Percentiles rank a stretch among this genome's conserved stretches.
Evolutionary conservation across 176 grass and related monocot genomes (phyloP).

Genomic region (Puya raimondii): DNA sequence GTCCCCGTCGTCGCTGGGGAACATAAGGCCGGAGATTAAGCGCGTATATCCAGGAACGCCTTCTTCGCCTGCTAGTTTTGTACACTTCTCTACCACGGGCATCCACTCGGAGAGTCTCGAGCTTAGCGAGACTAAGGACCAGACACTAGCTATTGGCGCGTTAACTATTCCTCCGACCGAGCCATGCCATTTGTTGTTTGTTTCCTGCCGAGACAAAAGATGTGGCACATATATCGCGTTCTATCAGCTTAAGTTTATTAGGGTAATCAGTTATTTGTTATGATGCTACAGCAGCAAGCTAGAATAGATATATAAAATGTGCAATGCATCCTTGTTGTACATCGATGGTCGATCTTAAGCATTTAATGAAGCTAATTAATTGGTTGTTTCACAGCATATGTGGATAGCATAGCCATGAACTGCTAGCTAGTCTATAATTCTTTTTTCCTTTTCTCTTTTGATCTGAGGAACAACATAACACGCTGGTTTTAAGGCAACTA

Average conservation of each 20-base stretch:
- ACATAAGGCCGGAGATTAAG: conserved; percentile 47
- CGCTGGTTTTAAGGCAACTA: no score
- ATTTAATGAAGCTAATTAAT: no score
- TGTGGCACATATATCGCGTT: no score
- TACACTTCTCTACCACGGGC: neutral
- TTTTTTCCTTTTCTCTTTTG: no score
- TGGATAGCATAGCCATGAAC: no score
- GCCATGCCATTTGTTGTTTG: neutral
- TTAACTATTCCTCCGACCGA: conserved; percentile 1
- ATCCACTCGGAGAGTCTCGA: neutral
- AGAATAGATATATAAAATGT: neutral
- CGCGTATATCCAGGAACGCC: conserved; percentile 16
- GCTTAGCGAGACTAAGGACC: conserved; percentile 4
- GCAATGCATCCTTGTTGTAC: neutral
- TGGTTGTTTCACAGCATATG: no score
- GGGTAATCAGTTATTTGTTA: no score
- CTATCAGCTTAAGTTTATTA: no score
- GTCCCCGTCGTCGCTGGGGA: conserved; percentile 41
- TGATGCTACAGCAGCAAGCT: neutral
- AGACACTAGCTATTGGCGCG: neutral
- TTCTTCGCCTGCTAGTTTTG: conserved; percentile 4
- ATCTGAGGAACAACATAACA: no score
- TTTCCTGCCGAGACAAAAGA: neutral
- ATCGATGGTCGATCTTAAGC: neutral
- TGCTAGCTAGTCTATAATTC: no score